Evolutionary conservation across 768 basidiomycete species (phyloP).

Genomic region (Boletus pseudopeckii): DNA sequence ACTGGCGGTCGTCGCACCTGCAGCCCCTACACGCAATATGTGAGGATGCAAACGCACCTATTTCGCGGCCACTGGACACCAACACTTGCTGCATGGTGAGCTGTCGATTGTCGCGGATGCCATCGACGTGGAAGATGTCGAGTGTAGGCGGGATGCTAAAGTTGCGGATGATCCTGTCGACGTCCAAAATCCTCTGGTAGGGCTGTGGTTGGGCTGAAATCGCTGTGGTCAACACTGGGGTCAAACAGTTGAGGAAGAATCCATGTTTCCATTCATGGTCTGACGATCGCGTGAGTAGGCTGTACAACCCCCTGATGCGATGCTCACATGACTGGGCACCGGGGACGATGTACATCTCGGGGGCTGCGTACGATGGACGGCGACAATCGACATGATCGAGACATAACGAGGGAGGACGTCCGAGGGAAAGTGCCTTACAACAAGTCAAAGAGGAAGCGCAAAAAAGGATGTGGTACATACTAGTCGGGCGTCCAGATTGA

Average conservation of each 20-base stretch:
- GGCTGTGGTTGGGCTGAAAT: constrained; percentile 49
- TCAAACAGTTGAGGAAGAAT: constrained; percentile 61
- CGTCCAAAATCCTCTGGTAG: constrained; percentile 48
- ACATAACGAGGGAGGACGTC: constrained; percentile 67
- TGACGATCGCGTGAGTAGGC: constrained; percentile 26
- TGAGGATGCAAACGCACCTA: constrained; percentile 41
- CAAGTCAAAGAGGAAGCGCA: constrained; percentile 6
- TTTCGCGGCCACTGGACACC: constrained; percentile 58
- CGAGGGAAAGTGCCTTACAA: constrained; percentile 60
- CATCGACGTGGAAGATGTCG: constrained; percentile 38
- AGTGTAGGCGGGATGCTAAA: constrained; percentile 52
- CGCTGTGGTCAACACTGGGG: constrained; percentile 58
- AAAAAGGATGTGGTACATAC: constrained; percentile 41
- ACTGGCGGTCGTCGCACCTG: constrained; percentile 36
- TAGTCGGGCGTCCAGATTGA: constrained; percentile 63
- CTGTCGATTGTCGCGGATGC: constrained; percentile 43
- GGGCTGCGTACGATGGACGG: constrained; percentile 33
- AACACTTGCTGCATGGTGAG: constrained; percentile 64
- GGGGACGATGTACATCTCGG: constrained; percentile 30
- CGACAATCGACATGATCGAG: constrained; percentile 63
- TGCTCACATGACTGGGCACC: constrained; percentile 30
- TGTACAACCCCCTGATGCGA: constrained; percentile 4
- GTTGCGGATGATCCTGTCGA: constrained; percentile 55
- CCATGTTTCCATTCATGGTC: constrained; percentile 71
- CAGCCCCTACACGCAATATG: constrained; percentile 1